Percentiles rank a stretch among this genome's conserved stretches.
Evolutionary conservation across 2,329 filamentous ascomycete genomes (phyloP).

Genomic region (Aspergillus flavus): DNA sequence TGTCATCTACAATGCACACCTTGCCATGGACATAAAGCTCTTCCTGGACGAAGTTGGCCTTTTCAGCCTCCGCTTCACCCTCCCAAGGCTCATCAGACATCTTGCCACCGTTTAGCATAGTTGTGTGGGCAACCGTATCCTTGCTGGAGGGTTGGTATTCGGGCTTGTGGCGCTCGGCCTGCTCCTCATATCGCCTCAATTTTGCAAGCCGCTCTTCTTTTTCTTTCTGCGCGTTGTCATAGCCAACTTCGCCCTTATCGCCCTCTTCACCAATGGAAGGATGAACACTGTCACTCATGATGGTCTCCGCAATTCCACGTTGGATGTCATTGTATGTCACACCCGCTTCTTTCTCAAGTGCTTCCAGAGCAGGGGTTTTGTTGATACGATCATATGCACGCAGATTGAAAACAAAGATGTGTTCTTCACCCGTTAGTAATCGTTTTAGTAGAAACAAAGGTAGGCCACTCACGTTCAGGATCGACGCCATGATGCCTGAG

Average conservation of each 20-base stretch:
- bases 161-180: conserved; percentile 21
- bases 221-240: conserved; percentile 40
- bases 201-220: conserved; percentile 49
- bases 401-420: conserved; percentile 94
- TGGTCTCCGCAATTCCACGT: conserved; percentile 82
- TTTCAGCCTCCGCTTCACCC: conserved; percentile 72
- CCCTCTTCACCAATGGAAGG: conserved; percentile 48
- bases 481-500: conserved; percentile 74
- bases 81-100: conserved; percentile 75
- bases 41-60: conserved; percentile 89
- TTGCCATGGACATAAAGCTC: conserved; percentile 96
- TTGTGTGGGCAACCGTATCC: conserved; percentile 72
- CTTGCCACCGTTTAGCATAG: conserved; percentile 72
- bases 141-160: conserved; percentile 32
- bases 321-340: conserved; percentile 86
- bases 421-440: conserved; percentile 47
- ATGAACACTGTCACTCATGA: conserved; percentile 76
- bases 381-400: conserved; percentile 91
- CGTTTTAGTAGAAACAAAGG: conserved; percentile 40
- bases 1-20: conserved; percentile 78
- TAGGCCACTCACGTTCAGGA: conserved; percentile 53
- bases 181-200: conserved; percentile 25
- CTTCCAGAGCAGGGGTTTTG: conserved; percentile 71
- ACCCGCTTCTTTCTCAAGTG: conserved; percentile 78
- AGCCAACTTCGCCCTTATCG: conserved; percentile 43